A percentile compares a stretch with the other conserved stretches of the same genome.
phyloP scores from a whole-genome alignment of 768 basidiomycete genomes.

The Lactarius quietus region DNA sequence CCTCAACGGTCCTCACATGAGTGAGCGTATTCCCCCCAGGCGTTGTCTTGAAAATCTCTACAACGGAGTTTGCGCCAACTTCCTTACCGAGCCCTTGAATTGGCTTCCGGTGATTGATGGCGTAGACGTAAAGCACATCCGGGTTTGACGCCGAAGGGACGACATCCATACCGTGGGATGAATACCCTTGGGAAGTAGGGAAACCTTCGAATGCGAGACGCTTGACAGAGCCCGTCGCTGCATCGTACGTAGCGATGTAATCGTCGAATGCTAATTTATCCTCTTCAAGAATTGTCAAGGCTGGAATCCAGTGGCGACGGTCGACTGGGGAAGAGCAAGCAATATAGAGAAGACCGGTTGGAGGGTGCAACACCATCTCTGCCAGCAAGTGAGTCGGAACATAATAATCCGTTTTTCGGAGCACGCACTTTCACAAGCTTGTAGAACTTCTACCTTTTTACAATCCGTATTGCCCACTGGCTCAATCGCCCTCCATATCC shows the following conservation, averaged over 20 bases:
- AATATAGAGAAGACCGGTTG: constrained; percentile 55
- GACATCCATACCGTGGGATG: constrained; percentile 67
- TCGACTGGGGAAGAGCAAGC: constrained; percentile 55
- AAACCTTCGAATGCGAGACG: constrained; percentile 38
- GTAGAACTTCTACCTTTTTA: constrained; percentile 46
- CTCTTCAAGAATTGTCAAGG: constrained; percentile 34
- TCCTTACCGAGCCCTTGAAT: constrained; percentile 35
- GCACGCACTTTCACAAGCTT: constrained; percentile 64
- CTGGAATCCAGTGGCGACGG: constrained; percentile 53
- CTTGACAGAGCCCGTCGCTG: constrained; percentile 41
- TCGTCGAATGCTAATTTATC: constrained; percentile 43
- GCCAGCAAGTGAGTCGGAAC: neutral
- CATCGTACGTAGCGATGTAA: constrained; percentile 60
- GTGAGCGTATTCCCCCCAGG: constrained; percentile 42
- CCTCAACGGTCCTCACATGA: constrained; percentile 56
- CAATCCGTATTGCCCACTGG: constrained; percentile 49
- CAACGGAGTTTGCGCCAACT: constrained; percentile 65
- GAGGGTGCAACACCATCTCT: constrained; percentile 60
- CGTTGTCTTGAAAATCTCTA: constrained; percentile 64
- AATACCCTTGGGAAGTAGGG: constrained; percentile 41
- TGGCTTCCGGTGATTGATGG: constrained; percentile 69
- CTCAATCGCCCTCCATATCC: constrained; percentile 43
- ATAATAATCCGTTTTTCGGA: neutral
- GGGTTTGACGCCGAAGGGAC: constrained; percentile 49
- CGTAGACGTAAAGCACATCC: constrained; percentile 54